A percentile compares a stretch with the other conserved stretches of the same genome.
Evolutionary conservation across 139 green algal genomes (phyloP).

Genomic region (Coelastrella sp.): DNA sequence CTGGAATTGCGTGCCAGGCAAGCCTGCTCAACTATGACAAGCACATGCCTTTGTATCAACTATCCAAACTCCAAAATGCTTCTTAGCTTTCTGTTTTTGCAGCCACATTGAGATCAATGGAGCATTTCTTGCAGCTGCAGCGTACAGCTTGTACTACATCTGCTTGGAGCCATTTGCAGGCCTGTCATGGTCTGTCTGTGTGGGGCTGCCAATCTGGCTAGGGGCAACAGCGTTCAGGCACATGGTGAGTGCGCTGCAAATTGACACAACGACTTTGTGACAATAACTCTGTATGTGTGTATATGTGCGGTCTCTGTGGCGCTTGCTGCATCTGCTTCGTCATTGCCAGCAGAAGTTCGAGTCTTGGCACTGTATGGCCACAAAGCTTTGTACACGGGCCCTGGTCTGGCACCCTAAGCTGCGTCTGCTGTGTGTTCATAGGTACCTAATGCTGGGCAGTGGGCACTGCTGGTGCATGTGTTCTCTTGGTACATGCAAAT

Average conservation of each 20-base stretch:
- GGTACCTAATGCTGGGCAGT: conserved; percentile 67
- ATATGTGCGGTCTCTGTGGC: not conserved
- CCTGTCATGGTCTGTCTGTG: conserved; percentile 67
- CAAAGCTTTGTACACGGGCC: too few species aligned
- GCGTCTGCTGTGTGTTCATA: conserved; percentile 41
- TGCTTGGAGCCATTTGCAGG: conserved; percentile 81
- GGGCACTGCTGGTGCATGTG: conserved; percentile 69
- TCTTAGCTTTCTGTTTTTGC: not conserved
- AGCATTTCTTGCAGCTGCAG: conserved; percentile 1
- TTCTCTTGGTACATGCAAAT: conserved; percentile 62
- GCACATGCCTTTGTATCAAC: too few species aligned
- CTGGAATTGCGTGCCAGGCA: too few species aligned
- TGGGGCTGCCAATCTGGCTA: conserved; percentile 76
- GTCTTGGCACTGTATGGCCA: too few species aligned
- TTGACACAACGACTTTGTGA: not conserved
- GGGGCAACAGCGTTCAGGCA: conserved; percentile 65
- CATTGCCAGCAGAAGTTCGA: not conserved
- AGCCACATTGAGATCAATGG: conserved; percentile 46
- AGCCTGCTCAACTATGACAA: too few species aligned
- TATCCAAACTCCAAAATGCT: not conserved
- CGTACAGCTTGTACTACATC: conserved; percentile 78
- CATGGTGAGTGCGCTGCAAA: conserved; percentile 5
- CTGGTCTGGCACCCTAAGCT: not conserved
- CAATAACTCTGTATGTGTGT: not conserved
- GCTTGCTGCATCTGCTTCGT: not conserved